A percentile compares a stretch with the other conserved stretches of the same genome.
These are phyloP conservation scores for Vitis rupestris DNA, from an alignment of 164 flowering plant species.

Conservation along the genomic window DNA sequence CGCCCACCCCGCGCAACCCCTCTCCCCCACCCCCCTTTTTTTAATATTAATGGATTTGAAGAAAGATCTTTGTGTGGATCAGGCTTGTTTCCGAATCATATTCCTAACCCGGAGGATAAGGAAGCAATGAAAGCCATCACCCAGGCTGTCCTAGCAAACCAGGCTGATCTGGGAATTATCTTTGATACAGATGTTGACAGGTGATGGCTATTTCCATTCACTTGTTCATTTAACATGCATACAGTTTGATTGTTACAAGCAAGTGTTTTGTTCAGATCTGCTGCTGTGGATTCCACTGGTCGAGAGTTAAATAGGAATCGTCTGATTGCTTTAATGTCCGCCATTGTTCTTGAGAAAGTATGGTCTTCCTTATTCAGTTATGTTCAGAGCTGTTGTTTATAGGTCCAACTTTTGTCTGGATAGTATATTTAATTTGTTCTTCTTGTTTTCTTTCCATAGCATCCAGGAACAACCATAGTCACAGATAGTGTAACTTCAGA, in stretches of 20 bases:
- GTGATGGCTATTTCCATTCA: conserved; percentile 31
- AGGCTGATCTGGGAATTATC: conserved; percentile 94
- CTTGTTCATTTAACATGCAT: background rate
- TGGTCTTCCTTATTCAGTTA: conserved; percentile 9
- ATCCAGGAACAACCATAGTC: conserved; percentile 95
- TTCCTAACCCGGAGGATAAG: conserved; percentile 98
- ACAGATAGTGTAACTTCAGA: conserved; percentile 99
- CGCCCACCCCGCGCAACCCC: too few species aligned
- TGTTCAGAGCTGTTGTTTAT: background rate
- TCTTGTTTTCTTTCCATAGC: conserved; percentile 41
- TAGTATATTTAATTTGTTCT: conserved; percentile 5
- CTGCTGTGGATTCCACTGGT: conserved; percentile 96
- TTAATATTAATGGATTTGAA: background rate
- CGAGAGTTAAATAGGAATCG: conserved; percentile 89
- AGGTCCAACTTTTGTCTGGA: background rate
- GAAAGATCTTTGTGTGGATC: conserved; percentile 1
- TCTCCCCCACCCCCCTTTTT: background rate
- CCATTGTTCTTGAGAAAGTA: conserved; percentile 97
- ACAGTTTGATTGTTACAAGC: background rate
- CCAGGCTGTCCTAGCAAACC: conserved; percentile 79
- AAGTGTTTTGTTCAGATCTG: conserved; percentile 64
- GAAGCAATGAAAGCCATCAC: conserved; percentile 93
- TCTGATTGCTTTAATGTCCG: conserved; percentile 90
- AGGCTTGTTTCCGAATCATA: conserved; percentile 97
- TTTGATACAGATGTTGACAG: conserved; percentile 99